phyloP scores from a whole-genome alignment of 768 basidiomycete genomes.

The Mycena epipterygia region DNA sequence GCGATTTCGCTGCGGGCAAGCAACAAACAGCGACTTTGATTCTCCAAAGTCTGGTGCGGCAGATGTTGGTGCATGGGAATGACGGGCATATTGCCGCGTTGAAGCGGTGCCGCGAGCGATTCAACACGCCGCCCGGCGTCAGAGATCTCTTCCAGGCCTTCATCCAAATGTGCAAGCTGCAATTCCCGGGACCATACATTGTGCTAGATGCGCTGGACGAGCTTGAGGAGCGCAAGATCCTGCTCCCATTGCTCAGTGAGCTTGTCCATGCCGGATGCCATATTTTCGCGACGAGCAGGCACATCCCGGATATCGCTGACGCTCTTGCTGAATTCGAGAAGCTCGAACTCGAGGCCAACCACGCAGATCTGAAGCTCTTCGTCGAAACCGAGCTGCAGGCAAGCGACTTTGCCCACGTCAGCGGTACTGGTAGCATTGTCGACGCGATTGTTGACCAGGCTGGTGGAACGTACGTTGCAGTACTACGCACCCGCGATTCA shows the following conservation, averaged over 20 bases:
- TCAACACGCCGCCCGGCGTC: constrained; percentile 7
- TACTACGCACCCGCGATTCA: not conserved
- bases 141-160: constrained; percentile 18
- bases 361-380: constrained; percentile 18
- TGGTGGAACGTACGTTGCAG: not conserved
- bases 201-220: constrained; percentile 29
- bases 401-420: constrained; percentile 15
- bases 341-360: constrained; percentile 24
- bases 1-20: constrained; percentile 29
- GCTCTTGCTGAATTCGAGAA: constrained; percentile 3
- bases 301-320: constrained; percentile 26
- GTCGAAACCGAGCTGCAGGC: constrained; percentile 24
- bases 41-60: constrained; percentile 19
- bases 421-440: constrained; percentile 1
- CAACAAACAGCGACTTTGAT: constrained; percentile 6
- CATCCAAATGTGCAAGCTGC: constrained; percentile 21
- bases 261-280: constrained; percentile 8
- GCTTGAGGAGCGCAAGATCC: constrained; percentile 22
- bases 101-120: constrained; percentile 27
- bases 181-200: constrained; percentile 1
- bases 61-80: constrained; percentile 18
- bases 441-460: not conserved
- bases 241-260: constrained; percentile 23
- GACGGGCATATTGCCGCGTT: constrained; percentile 17
- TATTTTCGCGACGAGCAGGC: constrained; percentile 27